These are phyloP conservation scores for Thermothielavioides terrestris DNA, from an alignment of 495 filamentous ascomycete species.

Conservation along the genomic window DNA sequence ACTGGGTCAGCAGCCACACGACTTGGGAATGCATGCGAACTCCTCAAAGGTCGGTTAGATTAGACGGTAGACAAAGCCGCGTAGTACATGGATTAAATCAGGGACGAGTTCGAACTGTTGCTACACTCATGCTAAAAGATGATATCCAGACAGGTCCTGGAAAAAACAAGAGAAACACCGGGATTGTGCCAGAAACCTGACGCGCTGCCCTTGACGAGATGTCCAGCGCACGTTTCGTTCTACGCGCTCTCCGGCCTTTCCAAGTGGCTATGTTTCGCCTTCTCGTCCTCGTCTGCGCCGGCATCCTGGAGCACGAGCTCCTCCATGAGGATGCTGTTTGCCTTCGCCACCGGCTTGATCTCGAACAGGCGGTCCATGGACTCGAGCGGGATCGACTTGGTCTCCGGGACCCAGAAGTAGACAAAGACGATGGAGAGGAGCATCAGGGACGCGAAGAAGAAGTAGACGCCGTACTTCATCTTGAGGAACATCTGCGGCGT, in stretches of 20 bases:
- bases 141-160: too few relatives aligned
- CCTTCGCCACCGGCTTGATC: constrained; percentile 44
- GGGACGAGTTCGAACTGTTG: too few relatives aligned
- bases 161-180: too few relatives aligned
- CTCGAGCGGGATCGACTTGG: constrained; percentile 44
- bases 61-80: too few relatives aligned
- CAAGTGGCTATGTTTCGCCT: constrained; percentile 15
- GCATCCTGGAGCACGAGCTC: constrained; percentile 43
- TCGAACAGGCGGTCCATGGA: constrained; percentile 53
- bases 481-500: constrained; percentile 67
- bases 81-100: too few relatives aligned
- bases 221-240: not conserved
- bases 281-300: constrained; percentile 35
- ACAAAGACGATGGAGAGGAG: constrained; percentile 57
- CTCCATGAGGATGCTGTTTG: constrained; percentile 43
- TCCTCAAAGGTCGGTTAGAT: too few relatives aligned
- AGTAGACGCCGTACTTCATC: constrained; percentile 67
- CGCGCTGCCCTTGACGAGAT: too few relatives aligned
- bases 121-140: too few relatives aligned
- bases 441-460: constrained; percentile 70
- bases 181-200: too few relatives aligned
- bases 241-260: constrained; percentile 25
- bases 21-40: too few relatives aligned
- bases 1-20: too few relatives aligned
- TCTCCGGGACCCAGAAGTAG: constrained; percentile 44